Evolutionary conservation across 768 basidiomycete species (phyloP), one percentile per base, ranked within the genome.

Genomic region (Suillus brevipes): DNA sequence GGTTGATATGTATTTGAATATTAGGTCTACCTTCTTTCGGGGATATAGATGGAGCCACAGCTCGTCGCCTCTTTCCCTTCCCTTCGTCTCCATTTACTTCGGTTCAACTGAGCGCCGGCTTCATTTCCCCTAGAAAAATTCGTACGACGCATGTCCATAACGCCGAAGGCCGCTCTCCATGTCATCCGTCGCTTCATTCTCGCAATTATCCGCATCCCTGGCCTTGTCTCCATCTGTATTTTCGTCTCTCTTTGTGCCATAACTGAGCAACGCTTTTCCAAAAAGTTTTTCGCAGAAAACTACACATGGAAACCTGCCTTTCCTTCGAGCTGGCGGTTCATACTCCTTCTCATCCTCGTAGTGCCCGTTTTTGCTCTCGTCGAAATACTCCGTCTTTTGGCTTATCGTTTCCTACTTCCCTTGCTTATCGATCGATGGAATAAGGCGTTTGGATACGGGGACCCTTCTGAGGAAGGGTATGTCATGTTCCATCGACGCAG

Each of bases 341-440:
- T 65, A 25, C 40, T 65, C 2, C 43, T 65, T 6, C 38, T 64
- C n/a, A 6, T 65, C 38, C 6, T 53, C 31, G 16, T 64, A 25
- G 34, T 64, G 6, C 65, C 65, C 38, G 10, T 38, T 8, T 65
- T 65, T 31, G 25, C 62, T 6, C 36, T 56, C 12, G 3, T 64
- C 18, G 38, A 65, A 43, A 36, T 65, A 25, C 20, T 65, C 2
- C 62, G 65, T 23, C 61, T 65, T n/a, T 64, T 64, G 16, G 23
- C 42, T 3, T 18, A 8, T 25, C 58, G 40, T 6, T 34, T 64
- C 13, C 28, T 53, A 36, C 57, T 45, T 52, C 18, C 50, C 36
- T 16, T 64, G 0, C 20, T 42, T 8, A 37, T 36, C 25, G 28
- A 14, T 37, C 38, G 42, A 36, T 64, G 63, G 34, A 25, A 45